Percentiles rank a stretch among this genome's conserved stretches.
Evolutionary conservation across 1,284 basidiomycete species (phyloP).

Genomic region (Ganoderma resinaceum): DNA sequence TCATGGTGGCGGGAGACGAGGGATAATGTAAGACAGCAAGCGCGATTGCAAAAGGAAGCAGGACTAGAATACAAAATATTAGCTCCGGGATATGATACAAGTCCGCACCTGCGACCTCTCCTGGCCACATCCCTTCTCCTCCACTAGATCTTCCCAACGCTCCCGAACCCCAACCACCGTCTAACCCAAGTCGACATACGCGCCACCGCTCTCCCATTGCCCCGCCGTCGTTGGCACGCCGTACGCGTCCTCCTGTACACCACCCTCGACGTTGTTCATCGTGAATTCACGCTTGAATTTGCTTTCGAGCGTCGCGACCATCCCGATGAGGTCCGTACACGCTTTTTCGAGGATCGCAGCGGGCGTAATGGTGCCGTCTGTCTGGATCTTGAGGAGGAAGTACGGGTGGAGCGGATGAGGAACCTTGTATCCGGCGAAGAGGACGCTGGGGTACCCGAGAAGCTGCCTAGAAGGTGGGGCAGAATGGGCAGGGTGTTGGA

Average conservation of each 20-base stretch:
- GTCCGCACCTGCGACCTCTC: slow-evolving; percentile 11
- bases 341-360: slow-evolving; percentile 86
- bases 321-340: slow-evolving; percentile 84
- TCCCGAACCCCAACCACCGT: neutral
- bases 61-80: slow-evolving; percentile 27
- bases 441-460: slow-evolving; percentile 82
- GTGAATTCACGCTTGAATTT: slow-evolving; percentile 83
- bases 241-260: slow-evolving; percentile 65
- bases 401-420: slow-evolving; percentile 96
- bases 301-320: slow-evolving; percentile 69
- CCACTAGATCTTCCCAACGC: neutral
- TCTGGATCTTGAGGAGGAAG: slow-evolving; percentile 95
- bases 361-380: slow-evolving; percentile 88
- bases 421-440: slow-evolving; percentile 98
- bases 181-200: slow-evolving; percentile 68
- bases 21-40: neutral
- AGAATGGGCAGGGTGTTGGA: neutral
- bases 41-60: neutral
- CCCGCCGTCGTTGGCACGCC: slow-evolving; percentile 52
- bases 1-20: neutral
- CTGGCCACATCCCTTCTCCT: neutral
- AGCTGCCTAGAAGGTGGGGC: slow-evolving; percentile 70
- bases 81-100: slow-evolving; percentile 18
- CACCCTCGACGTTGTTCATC: slow-evolving; percentile 70
- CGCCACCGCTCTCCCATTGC: slow-evolving; percentile 52